Conservation (phyloP, 257 asterid genomes). For the Jaltomata sinuosa region DNA sequence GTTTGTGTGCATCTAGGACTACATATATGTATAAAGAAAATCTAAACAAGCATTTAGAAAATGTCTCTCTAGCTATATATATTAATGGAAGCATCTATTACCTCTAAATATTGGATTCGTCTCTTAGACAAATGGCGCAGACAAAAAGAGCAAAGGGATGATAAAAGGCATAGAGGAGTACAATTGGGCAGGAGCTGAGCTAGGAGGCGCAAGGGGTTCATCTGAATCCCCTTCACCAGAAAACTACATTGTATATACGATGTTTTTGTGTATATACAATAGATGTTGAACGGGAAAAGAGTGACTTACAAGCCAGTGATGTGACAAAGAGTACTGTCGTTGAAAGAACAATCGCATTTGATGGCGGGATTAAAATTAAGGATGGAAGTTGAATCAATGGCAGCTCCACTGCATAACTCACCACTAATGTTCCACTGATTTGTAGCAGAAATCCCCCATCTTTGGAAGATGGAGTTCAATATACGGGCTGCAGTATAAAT, state of each 20-base stretch:
- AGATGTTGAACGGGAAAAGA: neutral
- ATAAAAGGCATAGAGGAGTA: neutral
- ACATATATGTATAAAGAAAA: neutral
- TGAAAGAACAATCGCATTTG: conserved; percentile 55
- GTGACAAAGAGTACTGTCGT: conserved; percentile 30
- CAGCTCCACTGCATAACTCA: conserved; percentile 52
- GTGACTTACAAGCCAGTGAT: conserved; percentile 22
- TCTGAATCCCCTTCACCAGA: neutral
- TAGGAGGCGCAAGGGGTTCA: neutral
- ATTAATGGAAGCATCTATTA: neutral
- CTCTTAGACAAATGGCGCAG: neutral
- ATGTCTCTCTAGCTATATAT: neutral
- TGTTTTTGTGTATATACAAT: neutral
- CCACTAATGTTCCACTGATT: conserved; percentile 54
- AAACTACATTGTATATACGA: neutral
- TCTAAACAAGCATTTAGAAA: neutral
- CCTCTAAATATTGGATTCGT: neutral
- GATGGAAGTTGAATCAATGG: conserved; percentile 20
- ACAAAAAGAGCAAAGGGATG: neutral
- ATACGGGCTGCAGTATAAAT: conserved; percentile 31
- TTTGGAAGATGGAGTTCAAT: conserved; percentile 37
- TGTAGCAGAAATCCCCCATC: conserved; percentile 24
- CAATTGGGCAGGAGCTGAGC: neutral
- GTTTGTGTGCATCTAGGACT: neutral
- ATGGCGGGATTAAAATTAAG: conserved; percentile 32